Conservation (phyloP, 768 basidiomycete genomes). For the Dentipellis sp. region DNA sequence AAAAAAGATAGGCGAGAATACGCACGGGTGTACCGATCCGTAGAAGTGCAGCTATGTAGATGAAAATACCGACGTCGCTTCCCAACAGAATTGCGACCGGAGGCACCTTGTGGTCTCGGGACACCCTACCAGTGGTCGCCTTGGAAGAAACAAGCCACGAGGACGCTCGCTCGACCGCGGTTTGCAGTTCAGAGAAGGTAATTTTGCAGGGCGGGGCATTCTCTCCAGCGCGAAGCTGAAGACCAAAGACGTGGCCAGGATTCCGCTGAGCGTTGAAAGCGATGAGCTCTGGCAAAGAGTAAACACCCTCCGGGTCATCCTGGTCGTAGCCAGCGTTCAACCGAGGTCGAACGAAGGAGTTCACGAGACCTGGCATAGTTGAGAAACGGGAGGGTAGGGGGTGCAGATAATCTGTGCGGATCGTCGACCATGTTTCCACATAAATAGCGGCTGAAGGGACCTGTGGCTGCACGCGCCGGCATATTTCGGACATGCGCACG, state of each 20-base stretch:
- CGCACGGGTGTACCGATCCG: constrained; percentile 29
- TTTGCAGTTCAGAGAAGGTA: constrained; percentile 25
- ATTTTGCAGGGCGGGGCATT: constrained; percentile 20
- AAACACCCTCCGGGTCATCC: constrained; percentile 21
- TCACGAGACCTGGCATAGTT: background rate
- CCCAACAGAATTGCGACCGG: constrained; percentile 29
- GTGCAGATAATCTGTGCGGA: background rate
- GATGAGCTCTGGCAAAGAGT: constrained; percentile 28
- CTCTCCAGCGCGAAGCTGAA: constrained; percentile 20
- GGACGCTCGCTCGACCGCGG: constrained; percentile 24
- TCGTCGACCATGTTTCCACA: background rate
- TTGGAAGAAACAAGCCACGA: constrained; percentile 25
- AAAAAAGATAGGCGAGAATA: background rate
- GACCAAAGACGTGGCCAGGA: constrained; percentile 26
- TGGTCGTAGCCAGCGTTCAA: constrained; percentile 25
- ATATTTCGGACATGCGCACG: too few species aligned
- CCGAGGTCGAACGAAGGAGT: constrained; percentile 26
- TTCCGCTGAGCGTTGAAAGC: constrained; percentile 27
- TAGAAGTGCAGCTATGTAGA: constrained; percentile 28
- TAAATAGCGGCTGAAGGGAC: background rate
- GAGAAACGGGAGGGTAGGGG: background rate
- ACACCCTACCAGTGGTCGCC: constrained; percentile 19
- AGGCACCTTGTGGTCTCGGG: constrained; percentile 17
- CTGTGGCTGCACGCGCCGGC: too few species aligned
- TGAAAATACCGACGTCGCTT: constrained; percentile 29